These are phyloP conservation scores for Vicia faba DNA, from an alignment of 306 rosid genomes.

Conservation along the genomic window DNA sequence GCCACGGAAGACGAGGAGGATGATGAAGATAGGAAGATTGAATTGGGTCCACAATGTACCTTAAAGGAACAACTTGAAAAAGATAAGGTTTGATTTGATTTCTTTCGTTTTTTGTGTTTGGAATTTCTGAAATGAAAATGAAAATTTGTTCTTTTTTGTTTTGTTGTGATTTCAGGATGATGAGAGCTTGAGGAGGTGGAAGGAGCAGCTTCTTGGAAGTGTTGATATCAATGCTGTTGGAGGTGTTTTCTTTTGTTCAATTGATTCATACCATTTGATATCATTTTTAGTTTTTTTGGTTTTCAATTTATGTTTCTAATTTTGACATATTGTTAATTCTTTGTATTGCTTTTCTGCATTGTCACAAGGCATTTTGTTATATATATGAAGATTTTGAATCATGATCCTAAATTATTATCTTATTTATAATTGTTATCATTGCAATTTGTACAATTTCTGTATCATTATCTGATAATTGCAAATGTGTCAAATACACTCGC, in stretches of 20 bases:
- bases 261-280: too few species aligned
- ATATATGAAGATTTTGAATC: constrained; percentile 14
- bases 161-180: constrained; percentile 60
- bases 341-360: too few species aligned
- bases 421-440: constrained; percentile 20
- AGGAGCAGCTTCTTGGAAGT: constrained; percentile 97
- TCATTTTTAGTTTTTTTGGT: background rate
- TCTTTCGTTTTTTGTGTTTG: background rate
- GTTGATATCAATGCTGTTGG: constrained; percentile 83
- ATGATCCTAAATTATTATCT: background rate
- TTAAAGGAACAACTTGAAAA: constrained; percentile 88
- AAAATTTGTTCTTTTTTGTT: background rate
- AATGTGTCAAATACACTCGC: background rate
- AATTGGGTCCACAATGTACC: constrained; percentile 87
- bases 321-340: too few species aligned
- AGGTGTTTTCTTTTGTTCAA: constrained; percentile 52
- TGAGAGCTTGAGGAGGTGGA: constrained; percentile 94
- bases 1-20: constrained; percentile 87
- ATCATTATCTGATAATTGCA: constrained; percentile 23
- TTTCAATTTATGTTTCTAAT: background rate
- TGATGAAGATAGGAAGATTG: constrained; percentile 74
- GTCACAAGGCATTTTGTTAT: too few species aligned
- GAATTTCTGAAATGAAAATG: background rate
- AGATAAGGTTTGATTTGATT: constrained; percentile 64
- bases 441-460: constrained; percentile 2